Evolutionary conservation across 164 flowering plant species (phyloP).

Genomic region (Kalanchoe fedtschenkoi): DNA sequence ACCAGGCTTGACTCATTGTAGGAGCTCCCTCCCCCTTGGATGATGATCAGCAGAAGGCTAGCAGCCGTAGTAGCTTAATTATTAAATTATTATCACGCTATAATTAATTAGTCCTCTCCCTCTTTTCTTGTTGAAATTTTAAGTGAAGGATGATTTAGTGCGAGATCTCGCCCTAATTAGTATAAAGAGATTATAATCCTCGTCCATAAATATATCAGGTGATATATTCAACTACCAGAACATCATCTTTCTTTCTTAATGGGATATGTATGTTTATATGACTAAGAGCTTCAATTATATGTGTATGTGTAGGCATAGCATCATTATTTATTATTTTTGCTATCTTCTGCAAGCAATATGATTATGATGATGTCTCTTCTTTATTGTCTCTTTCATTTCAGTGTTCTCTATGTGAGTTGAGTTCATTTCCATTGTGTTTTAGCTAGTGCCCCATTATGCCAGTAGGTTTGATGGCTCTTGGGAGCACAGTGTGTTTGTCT

Average conservation of each 20-base stretch:
- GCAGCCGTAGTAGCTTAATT: neutral
- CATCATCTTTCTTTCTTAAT: neutral
- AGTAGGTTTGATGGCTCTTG: neutral
- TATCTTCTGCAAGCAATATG: neutral
- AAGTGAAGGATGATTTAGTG: too few relatives aligned
- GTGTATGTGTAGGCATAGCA: neutral
- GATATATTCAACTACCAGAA: neutral
- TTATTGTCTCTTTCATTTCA: neutral
- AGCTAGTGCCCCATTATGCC: too few relatives aligned
- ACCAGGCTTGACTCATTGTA: neutral
- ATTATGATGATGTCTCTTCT: too few relatives aligned
- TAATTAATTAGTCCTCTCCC: neutral
- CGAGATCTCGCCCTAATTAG: neutral
- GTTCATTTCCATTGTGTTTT: too few relatives aligned
- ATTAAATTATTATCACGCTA: too few relatives aligned
- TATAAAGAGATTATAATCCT: neutral
- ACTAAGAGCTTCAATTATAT: too few relatives aligned
- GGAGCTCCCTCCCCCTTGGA: neutral
- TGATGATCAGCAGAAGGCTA: slow-evolving; percentile 4
- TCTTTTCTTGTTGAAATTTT: neutral
- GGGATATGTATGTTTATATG: neutral
- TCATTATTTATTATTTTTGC: too few relatives aligned
- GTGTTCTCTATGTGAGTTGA: neutral
- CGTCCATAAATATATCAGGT: neutral
- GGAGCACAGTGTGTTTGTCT: neutral